Evolutionary conservation across 148 eudicot species (phyloP).

Genomic region (Polygonum maritimum): DNA sequence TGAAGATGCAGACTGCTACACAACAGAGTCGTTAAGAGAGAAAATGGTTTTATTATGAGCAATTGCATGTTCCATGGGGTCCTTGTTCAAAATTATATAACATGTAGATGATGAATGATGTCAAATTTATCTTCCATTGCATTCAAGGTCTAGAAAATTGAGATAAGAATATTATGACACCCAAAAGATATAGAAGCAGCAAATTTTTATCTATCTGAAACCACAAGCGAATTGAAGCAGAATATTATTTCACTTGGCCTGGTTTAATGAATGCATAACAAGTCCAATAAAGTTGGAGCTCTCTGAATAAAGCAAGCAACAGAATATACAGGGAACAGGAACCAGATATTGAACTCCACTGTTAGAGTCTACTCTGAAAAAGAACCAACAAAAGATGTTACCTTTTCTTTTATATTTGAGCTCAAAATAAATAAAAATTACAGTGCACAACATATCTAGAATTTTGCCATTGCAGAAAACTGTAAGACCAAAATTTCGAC

Average conservation of each 20-base stretch:
- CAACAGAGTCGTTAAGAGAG: background rate
- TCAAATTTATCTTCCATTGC: background rate
- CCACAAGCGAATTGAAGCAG: background rate
- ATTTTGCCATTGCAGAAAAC: background rate
- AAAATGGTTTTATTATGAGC: background rate
- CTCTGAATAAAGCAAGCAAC: conserved; percentile 4
- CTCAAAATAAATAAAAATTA: background rate
- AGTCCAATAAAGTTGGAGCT: conserved; percentile 1
- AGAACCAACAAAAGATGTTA: conserved; percentile 6
- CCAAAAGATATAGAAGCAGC: background rate
- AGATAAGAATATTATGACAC: background rate
- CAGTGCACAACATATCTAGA: conserved; percentile 7
- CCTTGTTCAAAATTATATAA: background rate
- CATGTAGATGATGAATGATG: background rate
- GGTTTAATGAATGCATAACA: conserved; percentile 8
- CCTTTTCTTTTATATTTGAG: background rate
- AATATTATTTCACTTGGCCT: background rate
- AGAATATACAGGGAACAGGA: conserved; percentile 4
- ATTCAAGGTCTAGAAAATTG: background rate
- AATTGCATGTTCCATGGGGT: conserved; percentile 5
- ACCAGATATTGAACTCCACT: conserved; percentile 3
- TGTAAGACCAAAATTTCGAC: conserved; percentile 4
- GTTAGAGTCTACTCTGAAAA: conserved; percentile 1
- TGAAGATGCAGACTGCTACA: background rate
- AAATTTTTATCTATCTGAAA: background rate